Evolutionary conservation across 2,329 filamentous ascomycete genomes (phyloP).

Genomic region (Talaromyces rugulosus): DNA sequence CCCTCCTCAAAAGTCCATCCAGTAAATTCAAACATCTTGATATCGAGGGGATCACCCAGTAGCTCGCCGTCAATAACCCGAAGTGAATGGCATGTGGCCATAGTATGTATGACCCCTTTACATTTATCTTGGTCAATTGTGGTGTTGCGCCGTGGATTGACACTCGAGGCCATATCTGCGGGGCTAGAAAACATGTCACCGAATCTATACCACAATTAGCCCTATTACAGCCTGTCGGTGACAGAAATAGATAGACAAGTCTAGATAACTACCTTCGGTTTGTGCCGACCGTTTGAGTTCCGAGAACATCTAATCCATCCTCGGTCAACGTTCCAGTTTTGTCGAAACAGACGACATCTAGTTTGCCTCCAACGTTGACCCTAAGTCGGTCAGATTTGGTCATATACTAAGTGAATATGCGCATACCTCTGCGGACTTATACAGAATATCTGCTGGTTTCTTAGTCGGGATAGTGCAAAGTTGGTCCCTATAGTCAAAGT

Average conservation of each 20-base stretch:
- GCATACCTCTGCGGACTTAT: constrained; percentile 77
- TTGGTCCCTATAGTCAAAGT: constrained; percentile 95
- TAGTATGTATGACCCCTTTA: constrained; percentile 78
- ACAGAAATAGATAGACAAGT: neutral
- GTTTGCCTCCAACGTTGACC: constrained; percentile 92
- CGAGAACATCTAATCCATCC: constrained; percentile 90
- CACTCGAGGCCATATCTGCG: constrained; percentile 53
- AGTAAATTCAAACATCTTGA: constrained; percentile 99
- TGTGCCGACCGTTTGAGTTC: constrained; percentile 71
- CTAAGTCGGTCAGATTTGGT: constrained; percentile 30
- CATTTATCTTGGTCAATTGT: constrained; percentile 58
- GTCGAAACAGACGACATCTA: constrained; percentile 96
- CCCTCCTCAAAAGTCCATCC: constrained; percentile 87
- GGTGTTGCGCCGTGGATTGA: constrained; percentile 54
- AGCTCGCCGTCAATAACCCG: constrained; percentile 82
- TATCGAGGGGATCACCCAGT: constrained; percentile 86
- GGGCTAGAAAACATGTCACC: constrained; percentile 70
- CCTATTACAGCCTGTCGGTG: neutral
- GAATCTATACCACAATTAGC: constrained; percentile 49
- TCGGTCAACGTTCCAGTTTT: constrained; percentile 98
- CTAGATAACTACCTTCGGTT: constrained; percentile 39
- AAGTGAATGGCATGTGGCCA: constrained; percentile 95
- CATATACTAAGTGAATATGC: neutral
- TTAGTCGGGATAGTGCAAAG: constrained; percentile 83
- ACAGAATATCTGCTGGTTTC: constrained; percentile 88